Conservation (phyloP, 1,284 basidiomycete genomes). For the Microbotryum silenes-acaulis region DNA sequence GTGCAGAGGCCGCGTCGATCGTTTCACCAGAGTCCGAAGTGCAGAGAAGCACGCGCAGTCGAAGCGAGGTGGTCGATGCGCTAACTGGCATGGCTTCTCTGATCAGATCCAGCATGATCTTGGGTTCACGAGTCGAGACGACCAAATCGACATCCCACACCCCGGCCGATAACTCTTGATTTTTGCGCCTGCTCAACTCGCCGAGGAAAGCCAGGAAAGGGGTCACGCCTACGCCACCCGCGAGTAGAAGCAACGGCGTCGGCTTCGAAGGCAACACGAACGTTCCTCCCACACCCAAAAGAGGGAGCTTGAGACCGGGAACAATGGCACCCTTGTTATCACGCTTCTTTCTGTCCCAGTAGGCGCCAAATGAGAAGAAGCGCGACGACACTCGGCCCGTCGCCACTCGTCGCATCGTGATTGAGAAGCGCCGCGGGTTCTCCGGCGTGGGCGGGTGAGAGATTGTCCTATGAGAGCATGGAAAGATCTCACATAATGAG, state of each 20-base stretch:
- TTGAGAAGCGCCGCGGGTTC: slow-evolving; percentile 39
- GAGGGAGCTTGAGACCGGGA: slow-evolving; percentile 37
- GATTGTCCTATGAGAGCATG: slow-evolving; percentile 1
- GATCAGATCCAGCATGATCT: slow-evolving; percentile 45
- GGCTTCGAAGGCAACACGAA: slow-evolving; percentile 37
- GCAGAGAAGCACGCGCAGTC: slow-evolving; percentile 15
- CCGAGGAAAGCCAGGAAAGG: slow-evolving; percentile 52
- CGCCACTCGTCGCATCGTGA: slow-evolving; percentile 52
- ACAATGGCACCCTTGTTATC: slow-evolving; percentile 43
- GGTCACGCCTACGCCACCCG: slow-evolving; percentile 55
- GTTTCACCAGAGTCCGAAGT: neutral
- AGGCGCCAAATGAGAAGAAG: slow-evolving; percentile 48
- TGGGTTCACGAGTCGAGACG: slow-evolving; percentile 50
- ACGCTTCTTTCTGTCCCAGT: slow-evolving; percentile 42
- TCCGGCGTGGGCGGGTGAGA: slow-evolving; percentile 32
- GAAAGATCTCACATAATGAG: neutral
- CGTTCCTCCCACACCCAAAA: slow-evolving; percentile 44
- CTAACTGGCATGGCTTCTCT: slow-evolving; percentile 32
- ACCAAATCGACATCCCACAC: slow-evolving; percentile 46
- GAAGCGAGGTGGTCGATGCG: too few relatives aligned
- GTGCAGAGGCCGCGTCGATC: neutral
- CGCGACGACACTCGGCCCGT: slow-evolving; percentile 51
- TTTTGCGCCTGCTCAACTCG: slow-evolving; percentile 10
- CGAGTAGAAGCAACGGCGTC: slow-evolving; percentile 47
- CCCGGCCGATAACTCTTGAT: neutral